phyloP scores from a whole-genome alignment of 495 filamentous ascomycete genomes.

The Hypomontagnella monticulosa region DNA sequence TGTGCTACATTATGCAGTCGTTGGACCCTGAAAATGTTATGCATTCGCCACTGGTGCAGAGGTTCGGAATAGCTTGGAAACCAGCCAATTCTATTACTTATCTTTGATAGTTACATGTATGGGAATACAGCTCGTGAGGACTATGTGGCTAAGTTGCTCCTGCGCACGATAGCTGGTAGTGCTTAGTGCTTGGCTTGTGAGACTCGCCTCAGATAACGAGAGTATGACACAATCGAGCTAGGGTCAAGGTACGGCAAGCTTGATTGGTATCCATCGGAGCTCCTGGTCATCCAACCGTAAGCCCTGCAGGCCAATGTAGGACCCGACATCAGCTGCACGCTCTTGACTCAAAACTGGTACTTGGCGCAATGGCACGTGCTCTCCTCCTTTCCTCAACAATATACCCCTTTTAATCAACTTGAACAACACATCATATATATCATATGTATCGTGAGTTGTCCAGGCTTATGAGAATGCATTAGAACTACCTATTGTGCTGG shows the following conservation, averaged over 20 bases:
- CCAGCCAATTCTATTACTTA: neutral
- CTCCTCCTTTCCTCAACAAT: conserved; percentile 16
- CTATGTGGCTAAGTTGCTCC: neutral
- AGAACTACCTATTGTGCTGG: neutral
- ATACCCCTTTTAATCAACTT: neutral
- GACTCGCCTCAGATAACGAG: conserved; percentile 40
- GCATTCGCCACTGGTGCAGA: conserved; percentile 10
- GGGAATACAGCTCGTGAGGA: too few species aligned
- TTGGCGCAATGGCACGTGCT: conserved; percentile 40
- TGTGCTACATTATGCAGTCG: conserved; percentile 28
- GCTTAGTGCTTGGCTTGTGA: conserved; percentile 1
- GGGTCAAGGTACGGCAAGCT: conserved; percentile 18
- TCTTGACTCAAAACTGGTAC: conserved; percentile 30
- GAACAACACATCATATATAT: conserved; percentile 14
- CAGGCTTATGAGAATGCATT: neutral
- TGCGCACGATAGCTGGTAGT: conserved; percentile 1
- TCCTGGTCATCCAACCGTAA: conserved; percentile 25
- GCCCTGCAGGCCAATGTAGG: conserved; percentile 33
- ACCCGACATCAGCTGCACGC: conserved; percentile 19
- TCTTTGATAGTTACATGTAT: neutral
- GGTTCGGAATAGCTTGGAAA: neutral
- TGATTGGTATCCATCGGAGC: conserved; percentile 28
- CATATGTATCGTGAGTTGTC: neutral
- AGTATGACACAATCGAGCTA: conserved; percentile 42
- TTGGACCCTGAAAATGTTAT: conserved; percentile 36